Evolutionary conservation across 192 early-diverging fungal genomes (phyloP), one percentile per base, ranked within the genome.

Genomic region (Coemansia sp.): DNA sequence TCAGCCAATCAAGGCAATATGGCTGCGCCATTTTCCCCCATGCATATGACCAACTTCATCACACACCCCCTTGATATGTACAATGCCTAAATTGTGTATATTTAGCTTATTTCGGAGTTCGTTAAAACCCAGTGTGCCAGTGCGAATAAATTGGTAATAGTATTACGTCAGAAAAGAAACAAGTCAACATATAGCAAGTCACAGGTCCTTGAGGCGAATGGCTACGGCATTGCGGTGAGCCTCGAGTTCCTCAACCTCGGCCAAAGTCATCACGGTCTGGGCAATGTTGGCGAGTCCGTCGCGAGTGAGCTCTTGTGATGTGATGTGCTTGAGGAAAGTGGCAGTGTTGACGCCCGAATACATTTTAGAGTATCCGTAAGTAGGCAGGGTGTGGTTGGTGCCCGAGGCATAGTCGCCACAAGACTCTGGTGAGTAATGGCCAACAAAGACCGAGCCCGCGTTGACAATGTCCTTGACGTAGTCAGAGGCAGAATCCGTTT

Each of bases 341-440:
- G 85, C 85, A 9, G 97, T 98, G 82, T 95, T 98, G 29, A 98
- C 96, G 31, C 98, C 98, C 67, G 95, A 97, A 84, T 99, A 98
- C 94, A 98, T 98, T 63, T 90, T 85, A 20, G 98, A 92, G 79
- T 95, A 99, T 32, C 98, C 98, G 73, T 99, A 99, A 1, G 97
- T 98, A 17, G 98, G 98, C 66, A 99, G 83, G 3, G 98, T 99
- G 85, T 99, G 98, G 87, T 98, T 99, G 17, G 98, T 99, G 53
- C 98, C 98, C 0, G 95, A 97, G 4, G 98, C 98, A 82, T 99
- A 99, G 78, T 99, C 98, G 61, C 98, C 98, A 70, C 96, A 97
- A 68, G 93, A 93, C 78, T 98, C 98, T 10, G 98, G 95, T 31
- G 96, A 95, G 75, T 91, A 99, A 60, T 86, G 87, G 0, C 98